phyloP scores from a whole-genome alignment of 2,329 filamentous ascomycete species.

The Fusarium compactum region DNA sequence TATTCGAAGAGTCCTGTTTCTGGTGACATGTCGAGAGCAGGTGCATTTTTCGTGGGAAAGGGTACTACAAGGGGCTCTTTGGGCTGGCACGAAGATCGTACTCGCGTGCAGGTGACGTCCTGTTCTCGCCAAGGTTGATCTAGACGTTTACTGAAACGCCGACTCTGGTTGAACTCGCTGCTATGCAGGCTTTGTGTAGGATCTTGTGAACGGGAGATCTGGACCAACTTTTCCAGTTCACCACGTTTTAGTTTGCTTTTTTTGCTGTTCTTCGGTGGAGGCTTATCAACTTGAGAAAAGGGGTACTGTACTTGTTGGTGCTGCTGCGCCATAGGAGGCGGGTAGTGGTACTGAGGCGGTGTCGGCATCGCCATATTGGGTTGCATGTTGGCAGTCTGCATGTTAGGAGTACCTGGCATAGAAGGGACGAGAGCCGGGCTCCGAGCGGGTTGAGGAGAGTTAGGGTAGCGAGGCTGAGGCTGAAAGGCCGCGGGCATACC shows the following conservation, averaged over 20 bases:
- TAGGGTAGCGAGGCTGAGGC: constrained; percentile 60
- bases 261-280: constrained; percentile 57
- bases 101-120: constrained; percentile 38
- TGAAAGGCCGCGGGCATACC: constrained; percentile 64
- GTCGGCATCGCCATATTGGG: constrained; percentile 72
- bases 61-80: constrained; percentile 31
- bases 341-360: constrained; percentile 71
- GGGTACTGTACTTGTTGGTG: constrained; percentile 72
- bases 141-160: constrained; percentile 61
- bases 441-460: constrained; percentile 74
- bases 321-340: constrained; percentile 67
- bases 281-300: constrained; percentile 53
- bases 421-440: constrained; percentile 76
- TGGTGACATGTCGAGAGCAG: constrained; percentile 72
- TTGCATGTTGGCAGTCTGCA: constrained; percentile 69
- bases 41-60: constrained; percentile 29
- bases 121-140: constrained; percentile 52
- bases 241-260: constrained; percentile 59
- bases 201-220: constrained; percentile 54
- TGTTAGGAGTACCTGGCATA: constrained; percentile 77
- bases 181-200: constrained; percentile 52
- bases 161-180: constrained; percentile 54
- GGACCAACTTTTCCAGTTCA: constrained; percentile 61
- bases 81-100: constrained; percentile 35
- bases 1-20: constrained; percentile 78